These are phyloP conservation scores for Astragalus membranaceus DNA, from an alignment of 306 rosid genomes.

Conservation along the genomic window DNA sequence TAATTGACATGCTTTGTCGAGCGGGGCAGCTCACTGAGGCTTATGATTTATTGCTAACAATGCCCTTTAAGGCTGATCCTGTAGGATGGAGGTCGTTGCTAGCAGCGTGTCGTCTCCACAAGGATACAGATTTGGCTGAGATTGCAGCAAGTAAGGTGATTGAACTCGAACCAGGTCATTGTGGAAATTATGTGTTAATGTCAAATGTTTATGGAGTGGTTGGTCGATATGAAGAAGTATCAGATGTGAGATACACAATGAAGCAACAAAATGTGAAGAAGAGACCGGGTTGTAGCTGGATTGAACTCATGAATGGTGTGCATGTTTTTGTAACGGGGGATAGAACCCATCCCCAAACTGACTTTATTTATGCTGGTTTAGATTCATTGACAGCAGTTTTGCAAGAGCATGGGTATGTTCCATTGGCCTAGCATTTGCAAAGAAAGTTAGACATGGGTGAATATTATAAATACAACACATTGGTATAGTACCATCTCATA, in stretches of 20 bases:
- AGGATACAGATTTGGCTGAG: constrained; percentile 57
- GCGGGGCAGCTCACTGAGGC: constrained; percentile 66
- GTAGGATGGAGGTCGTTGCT: constrained; percentile 79
- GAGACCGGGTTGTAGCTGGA: constrained; percentile 84
- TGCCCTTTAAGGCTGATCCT: constrained; percentile 61
- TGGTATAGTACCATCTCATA: not conserved
- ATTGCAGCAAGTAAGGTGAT: constrained; percentile 46
- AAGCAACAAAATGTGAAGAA: constrained; percentile 69
- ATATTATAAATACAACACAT: not conserved
- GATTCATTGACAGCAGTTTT: constrained; percentile 61
- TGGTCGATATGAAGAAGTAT: constrained; percentile 67
- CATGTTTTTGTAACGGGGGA: constrained; percentile 66
- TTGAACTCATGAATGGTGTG: constrained; percentile 71
- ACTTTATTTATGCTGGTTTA: constrained; percentile 49
- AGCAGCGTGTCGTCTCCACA: constrained; percentile 66
- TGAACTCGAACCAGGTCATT: constrained; percentile 67
- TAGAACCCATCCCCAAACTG: constrained; percentile 50
- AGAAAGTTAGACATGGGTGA: not conserved
- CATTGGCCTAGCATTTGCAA: constrained; percentile 24
- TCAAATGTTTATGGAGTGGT: constrained; percentile 61
- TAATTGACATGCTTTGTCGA: constrained; percentile 80
- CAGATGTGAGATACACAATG: constrained; percentile 62
- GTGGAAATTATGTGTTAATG: constrained; percentile 73
- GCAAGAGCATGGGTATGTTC: constrained; percentile 50
- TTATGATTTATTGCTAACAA: constrained; percentile 37